Base-by-base conservation (phyloP, 257 asterid species). In the Solanum etuberosum region DNA sequence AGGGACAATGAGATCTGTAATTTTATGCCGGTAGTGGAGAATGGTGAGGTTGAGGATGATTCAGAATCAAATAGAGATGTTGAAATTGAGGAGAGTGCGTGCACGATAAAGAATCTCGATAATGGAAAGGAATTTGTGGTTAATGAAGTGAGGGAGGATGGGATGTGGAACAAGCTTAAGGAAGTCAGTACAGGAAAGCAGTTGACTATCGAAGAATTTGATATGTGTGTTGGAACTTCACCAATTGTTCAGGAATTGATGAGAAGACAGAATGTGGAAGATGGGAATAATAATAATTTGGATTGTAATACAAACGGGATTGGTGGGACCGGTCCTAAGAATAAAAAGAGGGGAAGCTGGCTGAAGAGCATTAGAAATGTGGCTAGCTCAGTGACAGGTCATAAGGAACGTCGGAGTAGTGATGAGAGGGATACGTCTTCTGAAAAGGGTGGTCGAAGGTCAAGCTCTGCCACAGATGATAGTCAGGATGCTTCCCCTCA, bases 401-500 rank as follows among this genome's bases (percentile, higher is more conserved):
- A 87, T 80, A 94, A 90, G 92, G 98, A 96, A 88, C 92, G 95
- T 86, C 90, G 99, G 43, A 96, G 99, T 80, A 94, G 98, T 89
- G 99, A 96, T 72, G 99, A 96, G 89, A 95, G 94, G 94, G 99
- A 97, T 87, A 97, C 99, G 0, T 96, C 99, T 9, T 97, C 99
- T 35, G 98, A 97, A 88, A 97, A 92, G 89, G 98, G 99, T 78
- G 99, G 98, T 72, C 93, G 98, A 91, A 93, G 99, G 84, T 97
- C 98, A 8, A 97, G 99, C 89, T 97, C 99, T 25, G 99, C 99
- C 25, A 97, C 99, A 0, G 99, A 97, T 92, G 99, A 96, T 91
- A 97, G 99, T 87, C 99, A 96, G 88, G 99, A 97, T 31, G 95
- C 87, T 63, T 91, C 97, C 38, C 91, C 92, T 91, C 97, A 91